Evolutionary conservation across 2,329 filamentous ascomycete genomes (phyloP).

Genomic region (Penicillium capsulatum): DNA sequence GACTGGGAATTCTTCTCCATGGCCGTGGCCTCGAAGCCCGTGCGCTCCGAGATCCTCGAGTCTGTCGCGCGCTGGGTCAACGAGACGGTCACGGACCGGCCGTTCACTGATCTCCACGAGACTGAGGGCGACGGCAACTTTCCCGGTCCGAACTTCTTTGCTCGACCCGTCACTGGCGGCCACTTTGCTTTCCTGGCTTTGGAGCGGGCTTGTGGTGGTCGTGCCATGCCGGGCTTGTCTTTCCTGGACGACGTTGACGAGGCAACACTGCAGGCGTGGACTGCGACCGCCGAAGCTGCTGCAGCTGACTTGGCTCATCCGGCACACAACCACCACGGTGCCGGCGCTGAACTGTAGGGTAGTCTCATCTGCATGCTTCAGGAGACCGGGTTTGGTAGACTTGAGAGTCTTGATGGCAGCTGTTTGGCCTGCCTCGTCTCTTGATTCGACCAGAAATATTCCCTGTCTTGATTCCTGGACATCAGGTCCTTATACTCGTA

Average conservation of each 20-base stretch:
- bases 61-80: slow-evolving; percentile 77
- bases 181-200: slow-evolving; percentile 84
- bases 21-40: slow-evolving; percentile 65
- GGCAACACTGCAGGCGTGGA: slow-evolving; percentile 21
- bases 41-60: slow-evolving; percentile 67
- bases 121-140: slow-evolving; percentile 74
- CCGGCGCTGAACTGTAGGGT: slow-evolving; percentile 25
- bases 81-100: slow-evolving; percentile 70
- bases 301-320: slow-evolving; percentile 17
- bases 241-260: slow-evolving; percentile 41
- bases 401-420: too few species aligned
- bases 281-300: slow-evolving; percentile 22
- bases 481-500: too few species aligned
- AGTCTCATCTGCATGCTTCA: too few species aligned
- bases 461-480: too few species aligned
- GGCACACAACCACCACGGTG: slow-evolving; percentile 16
- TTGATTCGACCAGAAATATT: too few species aligned
- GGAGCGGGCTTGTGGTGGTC: slow-evolving; percentile 71
- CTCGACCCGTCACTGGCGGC: slow-evolving; percentile 75
- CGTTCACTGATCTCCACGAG: slow-evolving; percentile 77
- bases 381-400: too few species aligned
- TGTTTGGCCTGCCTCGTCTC: too few species aligned
- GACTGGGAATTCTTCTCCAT: slow-evolving; percentile 91
- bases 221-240: slow-evolving; percentile 55
- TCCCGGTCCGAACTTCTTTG: slow-evolving; percentile 71